Conservation (phyloP, 2,329 filamentous ascomycete genomes). For the Fusarium armeniacum region DNA sequence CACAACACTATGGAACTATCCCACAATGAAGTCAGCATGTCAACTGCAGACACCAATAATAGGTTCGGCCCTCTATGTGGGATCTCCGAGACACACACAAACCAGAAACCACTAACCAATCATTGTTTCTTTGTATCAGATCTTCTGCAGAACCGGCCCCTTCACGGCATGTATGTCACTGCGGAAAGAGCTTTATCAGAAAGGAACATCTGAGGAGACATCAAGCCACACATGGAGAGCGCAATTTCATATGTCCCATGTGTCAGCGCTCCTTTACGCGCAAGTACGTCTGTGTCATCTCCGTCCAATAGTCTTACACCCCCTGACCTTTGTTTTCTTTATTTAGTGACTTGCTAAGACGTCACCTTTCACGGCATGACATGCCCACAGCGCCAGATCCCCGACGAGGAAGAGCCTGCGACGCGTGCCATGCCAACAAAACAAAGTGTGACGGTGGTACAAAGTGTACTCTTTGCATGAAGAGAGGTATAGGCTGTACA, state of each 20-base stretch:
- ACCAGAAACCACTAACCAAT: constrained; percentile 8
- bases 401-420: constrained; percentile 58
- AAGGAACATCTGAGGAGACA: constrained; percentile 59
- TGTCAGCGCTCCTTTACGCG: constrained; percentile 58
- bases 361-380: constrained; percentile 56
- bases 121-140: constrained; percentile 3
- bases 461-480: constrained; percentile 58
- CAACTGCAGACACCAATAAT: constrained; percentile 1
- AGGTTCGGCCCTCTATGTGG: constrained; percentile 14
- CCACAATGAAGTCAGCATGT: constrained; percentile 34
- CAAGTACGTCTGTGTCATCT: constrained; percentile 49
- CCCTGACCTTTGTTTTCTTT: constrained; percentile 4
- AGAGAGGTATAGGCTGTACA: constrained; percentile 56
- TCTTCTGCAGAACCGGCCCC: constrained; percentile 30
- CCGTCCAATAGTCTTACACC: constrained; percentile 5
- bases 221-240: constrained; percentile 57
- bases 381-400: constrained; percentile 50
- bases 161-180: constrained; percentile 55
- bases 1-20: constrained; percentile 38
- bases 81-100: constrained; percentile 24
- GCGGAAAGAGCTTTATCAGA: constrained; percentile 58
- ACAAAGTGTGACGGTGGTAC: constrained; percentile 60
- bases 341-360: constrained; percentile 56
- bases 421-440: constrained; percentile 61
- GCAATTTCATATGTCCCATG: constrained; percentile 54